Base-by-base conservation (phyloP, 78 protist genomes). In the Polysphondylium violaceum region DNA sequence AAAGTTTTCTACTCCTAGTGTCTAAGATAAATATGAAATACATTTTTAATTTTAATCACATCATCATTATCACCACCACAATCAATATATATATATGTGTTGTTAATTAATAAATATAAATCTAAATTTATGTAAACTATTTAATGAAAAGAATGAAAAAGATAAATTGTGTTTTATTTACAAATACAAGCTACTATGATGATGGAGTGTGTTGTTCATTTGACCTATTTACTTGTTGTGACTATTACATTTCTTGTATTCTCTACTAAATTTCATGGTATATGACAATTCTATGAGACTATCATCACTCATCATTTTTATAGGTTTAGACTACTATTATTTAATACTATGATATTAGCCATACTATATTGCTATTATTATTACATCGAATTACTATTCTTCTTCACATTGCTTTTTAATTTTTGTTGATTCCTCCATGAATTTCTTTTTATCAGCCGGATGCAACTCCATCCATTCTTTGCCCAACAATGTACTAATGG, bases 391-490 rank as follows among this genome's bases (percentile, higher is more conserved):
- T 41, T 29, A 27, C 29, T 43, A 44, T 73, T 33, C 29, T 44
- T 19, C 4, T n/a, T n/a, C 53, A 47, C 53, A 40, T 56, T 56
- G 65, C 11, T 81, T 60, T 81, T 56, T 81, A 40, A 81, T 53
- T 27, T 71, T 53, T 0, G 60, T 47, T 6, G 89, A 44, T 41
- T 23, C 35, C 29, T 81, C 77, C 2, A 60, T 21, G 29, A 51
- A 81, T 53, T 73, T 55, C 27, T 55, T 68, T 61, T 81, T 81
- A 29, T 81, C 78, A 12, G 41, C n/a, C 27, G 89, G 89, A 55
- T 81, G 89, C 17, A 81, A 40, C 41, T 68, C 77, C 47, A 31
- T 81, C 89, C 89, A 81, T 41, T 81, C 77, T 81, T 81, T 53
- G 55, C 89, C 89, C 1, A 81, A 69, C 27, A 68, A 16, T 19